A percentile compares a stretch with the other conserved stretches of the same genome.
phyloP scores from a whole-genome alignment of 2,329 filamentous ascomycete genomes.

The Aspergillus versicolor region DNA sequence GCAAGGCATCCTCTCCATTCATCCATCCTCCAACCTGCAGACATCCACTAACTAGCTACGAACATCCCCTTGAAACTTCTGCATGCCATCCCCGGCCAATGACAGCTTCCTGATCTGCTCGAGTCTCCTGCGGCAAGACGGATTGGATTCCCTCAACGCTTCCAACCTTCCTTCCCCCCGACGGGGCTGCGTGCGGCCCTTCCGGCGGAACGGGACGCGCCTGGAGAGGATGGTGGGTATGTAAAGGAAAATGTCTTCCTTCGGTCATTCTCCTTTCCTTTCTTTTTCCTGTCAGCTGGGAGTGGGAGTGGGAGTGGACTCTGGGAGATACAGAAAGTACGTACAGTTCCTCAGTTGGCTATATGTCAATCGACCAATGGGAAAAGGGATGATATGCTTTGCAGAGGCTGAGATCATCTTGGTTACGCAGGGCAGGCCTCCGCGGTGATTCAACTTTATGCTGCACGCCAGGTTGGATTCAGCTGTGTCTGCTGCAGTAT shows the following conservation, averaged over 20 bases:
- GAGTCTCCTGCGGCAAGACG: constrained; percentile 1
- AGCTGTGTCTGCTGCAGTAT: not conserved
- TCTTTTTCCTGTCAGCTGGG: not conserved
- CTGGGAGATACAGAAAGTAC: not conserved
- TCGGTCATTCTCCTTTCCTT: not conserved
- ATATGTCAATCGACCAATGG: not conserved
- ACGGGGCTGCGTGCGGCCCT: not conserved
- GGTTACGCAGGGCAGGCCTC: not conserved
- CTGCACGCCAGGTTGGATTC: not conserved
- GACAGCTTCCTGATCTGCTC: not conserved
- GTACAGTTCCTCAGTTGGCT: not conserved
- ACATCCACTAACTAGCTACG: not conserved
- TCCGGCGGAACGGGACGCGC: constrained; percentile 3
- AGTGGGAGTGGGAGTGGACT: too few relatives aligned
- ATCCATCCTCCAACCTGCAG: not conserved
- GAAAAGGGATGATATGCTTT: not conserved
- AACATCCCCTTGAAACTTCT: not conserved
- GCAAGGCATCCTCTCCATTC: not conserved
- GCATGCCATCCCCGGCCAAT: constrained; percentile 3
- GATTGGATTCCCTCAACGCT: not conserved
- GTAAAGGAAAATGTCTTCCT: not conserved
- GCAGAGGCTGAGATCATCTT: too few relatives aligned
- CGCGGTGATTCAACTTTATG: not conserved
- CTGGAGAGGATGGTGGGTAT: not conserved
- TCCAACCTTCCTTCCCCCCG: not conserved